These are phyloP conservation scores for Apiospora aurea DNA, from an alignment of 2,329 filamentous ascomycete genomes.

Conservation along the genomic window DNA sequence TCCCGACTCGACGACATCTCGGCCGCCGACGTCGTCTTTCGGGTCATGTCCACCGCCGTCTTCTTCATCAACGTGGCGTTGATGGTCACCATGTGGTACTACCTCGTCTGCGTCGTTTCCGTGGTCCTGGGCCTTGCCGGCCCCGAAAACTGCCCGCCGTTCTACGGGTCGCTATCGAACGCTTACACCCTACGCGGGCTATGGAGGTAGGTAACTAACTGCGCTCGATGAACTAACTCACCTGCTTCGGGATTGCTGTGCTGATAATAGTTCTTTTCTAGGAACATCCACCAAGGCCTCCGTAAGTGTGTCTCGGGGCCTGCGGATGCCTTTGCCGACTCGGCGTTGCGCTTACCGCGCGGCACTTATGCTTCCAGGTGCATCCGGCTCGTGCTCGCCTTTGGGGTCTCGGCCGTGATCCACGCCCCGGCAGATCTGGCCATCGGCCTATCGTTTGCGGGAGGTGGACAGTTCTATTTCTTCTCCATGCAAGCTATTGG, in stretches of 20 bases:
- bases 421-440: constrained; percentile 1
- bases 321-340: not conserved
- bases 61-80: constrained; percentile 19
- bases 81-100: constrained; percentile 6
- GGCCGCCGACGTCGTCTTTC: constrained; percentile 1
- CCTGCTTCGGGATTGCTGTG: too few species aligned
- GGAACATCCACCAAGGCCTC: constrained; percentile 23
- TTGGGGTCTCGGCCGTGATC: not conserved
- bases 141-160: not conserved
- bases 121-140: not conserved
- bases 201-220: constrained; percentile 22
- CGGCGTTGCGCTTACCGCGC: not conserved
- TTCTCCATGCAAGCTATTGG: constrained; percentile 10
- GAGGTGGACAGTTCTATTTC: constrained; percentile 13
- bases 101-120: not conserved
- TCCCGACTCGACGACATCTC: constrained; percentile 3
- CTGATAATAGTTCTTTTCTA: not conserved
- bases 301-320: constrained; percentile 21
- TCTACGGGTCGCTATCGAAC: constrained; percentile 1
- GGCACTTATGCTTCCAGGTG: constrained; percentile 4
- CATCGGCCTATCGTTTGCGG: not conserved
- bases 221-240: not conserved
- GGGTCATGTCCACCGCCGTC: not conserved
- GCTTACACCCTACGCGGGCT: constrained; percentile 19
- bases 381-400: constrained; percentile 9